These are phyloP conservation scores for Hippophae rhamnoides DNA, from an alignment of 306 rosid genomes.

Conservation along the genomic window DNA sequence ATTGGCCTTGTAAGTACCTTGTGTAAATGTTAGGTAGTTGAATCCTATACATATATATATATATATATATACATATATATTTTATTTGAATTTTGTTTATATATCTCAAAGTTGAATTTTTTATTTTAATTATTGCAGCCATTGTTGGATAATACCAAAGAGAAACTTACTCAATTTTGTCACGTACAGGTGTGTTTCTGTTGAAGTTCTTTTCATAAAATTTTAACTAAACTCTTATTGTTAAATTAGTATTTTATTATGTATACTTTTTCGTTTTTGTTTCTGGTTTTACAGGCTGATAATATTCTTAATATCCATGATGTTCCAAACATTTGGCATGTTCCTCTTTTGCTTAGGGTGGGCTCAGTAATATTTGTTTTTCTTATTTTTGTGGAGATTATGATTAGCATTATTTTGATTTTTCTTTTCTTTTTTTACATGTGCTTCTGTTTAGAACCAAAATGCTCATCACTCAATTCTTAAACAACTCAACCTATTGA, in stretches of 20 bases:
- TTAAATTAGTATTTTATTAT: conserved; percentile 14
- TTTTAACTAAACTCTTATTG: conserved; percentile 16
- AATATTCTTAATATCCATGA: conserved; percentile 92
- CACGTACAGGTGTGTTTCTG: conserved; percentile 86
- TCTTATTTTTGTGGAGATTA: conserved; percentile 9
- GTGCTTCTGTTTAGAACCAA: conserved; percentile 53
- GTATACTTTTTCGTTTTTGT: background rate
- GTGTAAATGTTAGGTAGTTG: too few species aligned
- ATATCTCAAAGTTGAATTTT: background rate
- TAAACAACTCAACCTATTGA: conserved; percentile 65
- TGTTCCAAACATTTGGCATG: conserved; percentile 97
- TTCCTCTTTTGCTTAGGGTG: conserved; percentile 92
- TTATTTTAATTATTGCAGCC: conserved; percentile 50
- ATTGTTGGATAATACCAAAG: conserved; percentile 68
- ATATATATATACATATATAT: background rate
- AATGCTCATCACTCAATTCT: conserved; percentile 82
- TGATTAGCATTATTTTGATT: conserved; percentile 14
- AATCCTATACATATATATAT: too few species aligned
- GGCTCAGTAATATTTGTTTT: conserved; percentile 24
- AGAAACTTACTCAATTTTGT: conserved; percentile 89
- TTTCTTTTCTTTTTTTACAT: conserved; percentile 19
- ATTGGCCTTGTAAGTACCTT: too few species aligned
- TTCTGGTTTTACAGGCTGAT: conserved; percentile 41
- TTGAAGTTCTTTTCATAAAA: conserved; percentile 20
- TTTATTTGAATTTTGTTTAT: conserved; percentile 13